Conservation (phyloP, 1,139 yeast genomes). For the Suhomyces kunorum region DNA sequence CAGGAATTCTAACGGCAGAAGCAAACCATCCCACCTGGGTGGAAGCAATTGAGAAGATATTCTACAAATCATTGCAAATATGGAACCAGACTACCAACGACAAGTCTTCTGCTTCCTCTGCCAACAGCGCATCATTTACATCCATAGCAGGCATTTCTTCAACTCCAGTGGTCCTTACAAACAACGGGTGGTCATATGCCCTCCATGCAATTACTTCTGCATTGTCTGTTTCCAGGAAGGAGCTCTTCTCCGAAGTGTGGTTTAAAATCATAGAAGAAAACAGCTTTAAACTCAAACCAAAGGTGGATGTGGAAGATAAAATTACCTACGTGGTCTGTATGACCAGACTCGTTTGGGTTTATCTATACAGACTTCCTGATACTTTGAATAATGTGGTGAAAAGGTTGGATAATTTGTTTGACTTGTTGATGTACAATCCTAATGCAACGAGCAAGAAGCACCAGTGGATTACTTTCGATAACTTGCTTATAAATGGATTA, state of each 20-base stretch:
- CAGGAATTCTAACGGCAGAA: constrained; percentile 87
- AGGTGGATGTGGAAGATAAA: constrained; percentile 56
- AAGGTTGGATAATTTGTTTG: constrained; percentile 50
- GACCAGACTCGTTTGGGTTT: constrained; percentile 85
- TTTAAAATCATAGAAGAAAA: constrained; percentile 60
- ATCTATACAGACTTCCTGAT: constrained; percentile 81
- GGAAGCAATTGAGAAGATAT: constrained; percentile 68
- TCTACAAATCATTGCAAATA: constrained; percentile 47
- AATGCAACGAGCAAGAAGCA: constrained; percentile 54
- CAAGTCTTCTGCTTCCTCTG: constrained; percentile 1
- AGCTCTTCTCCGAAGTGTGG: constrained; percentile 79
- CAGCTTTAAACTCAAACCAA: constrained; percentile 40
- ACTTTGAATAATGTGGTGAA: constrained; percentile 84
- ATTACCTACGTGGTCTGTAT: constrained; percentile 63
- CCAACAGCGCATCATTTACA: neutral
- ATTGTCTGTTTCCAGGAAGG: constrained; percentile 79
- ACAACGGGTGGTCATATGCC: constrained; percentile 71
- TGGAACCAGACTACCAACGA: constrained; percentile 28
- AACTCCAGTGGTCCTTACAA: constrained; percentile 3
- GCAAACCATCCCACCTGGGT: constrained; percentile 96
- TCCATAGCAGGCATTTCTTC: constrained; percentile 2
- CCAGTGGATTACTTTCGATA: constrained; percentile 70
- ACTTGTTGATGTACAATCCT: constrained; percentile 52
- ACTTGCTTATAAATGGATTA: constrained; percentile 60
- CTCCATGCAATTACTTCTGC: constrained; percentile 71